These are phyloP conservation scores for Tolypocladium capitatum DNA, from an alignment of 2,329 filamentous ascomycete genomes.

Conservation along the genomic window DNA sequence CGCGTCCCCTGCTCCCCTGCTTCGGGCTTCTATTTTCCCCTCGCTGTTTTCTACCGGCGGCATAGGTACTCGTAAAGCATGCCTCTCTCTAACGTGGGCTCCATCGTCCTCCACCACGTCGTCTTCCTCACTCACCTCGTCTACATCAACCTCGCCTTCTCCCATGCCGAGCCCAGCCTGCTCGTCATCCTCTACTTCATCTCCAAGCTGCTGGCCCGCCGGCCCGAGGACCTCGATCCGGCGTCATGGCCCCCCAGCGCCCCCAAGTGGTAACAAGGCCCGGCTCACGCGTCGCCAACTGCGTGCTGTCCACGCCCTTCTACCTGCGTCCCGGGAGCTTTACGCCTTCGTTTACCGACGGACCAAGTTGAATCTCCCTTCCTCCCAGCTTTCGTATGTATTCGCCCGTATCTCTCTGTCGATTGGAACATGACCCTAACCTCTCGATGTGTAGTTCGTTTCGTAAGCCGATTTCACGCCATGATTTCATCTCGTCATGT, in stretches of 20 bases:
- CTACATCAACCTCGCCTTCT: conserved; percentile 37
- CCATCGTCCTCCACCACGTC: conserved; percentile 35
- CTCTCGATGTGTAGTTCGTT: too few species aligned
- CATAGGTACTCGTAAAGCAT: conserved; percentile 15
- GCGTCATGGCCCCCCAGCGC: conserved; percentile 21
- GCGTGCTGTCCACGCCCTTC: conserved; percentile 52
- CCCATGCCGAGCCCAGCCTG: conserved; percentile 32
- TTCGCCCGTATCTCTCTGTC: too few species aligned
- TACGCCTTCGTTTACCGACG: conserved; percentile 57
- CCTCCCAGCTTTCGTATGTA: conserved; percentile 45
- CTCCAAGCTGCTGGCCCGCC: conserved; percentile 31
- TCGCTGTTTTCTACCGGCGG: not conserved
- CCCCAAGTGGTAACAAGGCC: conserved; percentile 13
- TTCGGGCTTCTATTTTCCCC: not conserved
- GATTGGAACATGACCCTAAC: too few species aligned
- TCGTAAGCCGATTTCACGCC: too few species aligned
- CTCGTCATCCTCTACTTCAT: conserved; percentile 34
- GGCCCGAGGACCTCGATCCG: conserved; percentile 33
- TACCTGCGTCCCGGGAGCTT: conserved; percentile 57
- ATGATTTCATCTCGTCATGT: too few species aligned
- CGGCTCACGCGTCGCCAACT: conserved; percentile 27
- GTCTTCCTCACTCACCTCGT: conserved; percentile 41
- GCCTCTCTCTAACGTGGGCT: conserved; percentile 38
- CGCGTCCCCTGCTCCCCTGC: not conserved
- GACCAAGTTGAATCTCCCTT: conserved; percentile 67